Evolutionary conservation across 2,329 filamentous ascomycete genomes (phyloP).

Genomic region (Penicillium sp.): DNA sequence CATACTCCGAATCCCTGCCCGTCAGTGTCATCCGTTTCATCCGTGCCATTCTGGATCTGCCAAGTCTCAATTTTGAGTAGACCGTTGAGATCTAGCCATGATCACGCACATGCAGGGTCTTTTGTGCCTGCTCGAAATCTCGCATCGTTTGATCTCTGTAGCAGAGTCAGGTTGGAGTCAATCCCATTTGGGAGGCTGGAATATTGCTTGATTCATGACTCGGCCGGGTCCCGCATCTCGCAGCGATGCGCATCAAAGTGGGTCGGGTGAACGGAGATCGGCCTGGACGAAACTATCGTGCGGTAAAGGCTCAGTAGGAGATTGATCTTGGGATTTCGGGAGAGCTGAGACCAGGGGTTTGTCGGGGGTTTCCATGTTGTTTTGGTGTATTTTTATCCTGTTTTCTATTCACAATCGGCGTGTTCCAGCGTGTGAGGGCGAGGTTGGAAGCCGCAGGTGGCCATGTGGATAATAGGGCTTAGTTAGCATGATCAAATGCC

Average conservation of each 20-base stretch:
- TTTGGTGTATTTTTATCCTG: neutral
- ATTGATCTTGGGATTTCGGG: neutral
- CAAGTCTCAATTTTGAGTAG: neutral
- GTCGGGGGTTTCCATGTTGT: neutral
- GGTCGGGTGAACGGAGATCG: neutral
- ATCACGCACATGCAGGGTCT: neutral
- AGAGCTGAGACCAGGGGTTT: slow-evolving; percentile 2
- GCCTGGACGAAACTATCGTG: neutral
- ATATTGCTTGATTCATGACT: neutral
- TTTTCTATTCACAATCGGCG: neutral
- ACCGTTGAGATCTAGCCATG: neutral
- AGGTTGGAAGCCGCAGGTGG: neutral
- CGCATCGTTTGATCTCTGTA: neutral
- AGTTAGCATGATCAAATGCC: neutral
- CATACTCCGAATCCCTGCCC: neutral
- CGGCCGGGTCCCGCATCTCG: neutral
- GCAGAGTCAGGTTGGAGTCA: neutral
- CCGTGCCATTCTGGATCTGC: neutral
- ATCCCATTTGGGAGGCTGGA: neutral
- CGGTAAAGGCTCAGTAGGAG: neutral
- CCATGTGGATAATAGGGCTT: neutral
- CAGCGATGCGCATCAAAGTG: neutral
- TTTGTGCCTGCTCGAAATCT: neutral
- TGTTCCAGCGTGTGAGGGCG: neutral
- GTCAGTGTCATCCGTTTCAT: neutral